Base-by-base conservation (phyloP, 148 eudicot species). In the Rhododendron molle region DNA sequence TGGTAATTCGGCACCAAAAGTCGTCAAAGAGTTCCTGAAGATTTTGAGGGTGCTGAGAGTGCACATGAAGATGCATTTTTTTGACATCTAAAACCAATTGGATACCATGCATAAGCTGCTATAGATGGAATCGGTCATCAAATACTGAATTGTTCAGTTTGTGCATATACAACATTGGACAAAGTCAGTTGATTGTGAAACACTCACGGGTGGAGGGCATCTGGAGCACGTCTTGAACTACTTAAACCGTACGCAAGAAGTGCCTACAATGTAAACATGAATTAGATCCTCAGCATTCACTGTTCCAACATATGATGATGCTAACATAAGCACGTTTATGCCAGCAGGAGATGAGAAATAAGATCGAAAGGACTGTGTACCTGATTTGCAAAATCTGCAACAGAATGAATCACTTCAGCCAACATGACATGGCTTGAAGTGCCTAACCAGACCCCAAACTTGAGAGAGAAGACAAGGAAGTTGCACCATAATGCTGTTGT, bases 341-440 rank as follows among this genome's bases (percentile, higher is more conserved):
- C 44, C 80, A 83, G 73, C 47, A 76, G 58, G 73, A 88, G 12
- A 28, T 47, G 62, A 86, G 34, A 54, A 84, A 56, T 78, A 40
- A 54, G 69, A 49, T 46, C 30, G 82, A 56, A 28, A 76, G 43
- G 40, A n/a, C 10, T 3, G 32, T 14, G 54, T 85, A 93, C 99
- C 99, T 97, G 99, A 86, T 97, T 97, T 76, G 99, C 98, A 85
- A 97, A 93, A 93, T 97, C 99, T 56, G 98, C 98, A 85, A 92
- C 88, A 54, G 98, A 95, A 86, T 95, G 98, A 84, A 97, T 91
- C 86, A 92, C 94, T 90, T 97, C 99, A 78, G 99, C 99, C 82
- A 97, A 88, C 91, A 97, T 93, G 44, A 97, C 98, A 90, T 97
- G 99, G 89, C 99, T 97, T 81, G 99, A 93, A 82, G 96, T 95